Evolutionary conservation across 2,329 filamentous ascomycete genomes (phyloP), one percentile per base, ranked within the genome.

Genomic region (Colletotrichum horii): DNA sequence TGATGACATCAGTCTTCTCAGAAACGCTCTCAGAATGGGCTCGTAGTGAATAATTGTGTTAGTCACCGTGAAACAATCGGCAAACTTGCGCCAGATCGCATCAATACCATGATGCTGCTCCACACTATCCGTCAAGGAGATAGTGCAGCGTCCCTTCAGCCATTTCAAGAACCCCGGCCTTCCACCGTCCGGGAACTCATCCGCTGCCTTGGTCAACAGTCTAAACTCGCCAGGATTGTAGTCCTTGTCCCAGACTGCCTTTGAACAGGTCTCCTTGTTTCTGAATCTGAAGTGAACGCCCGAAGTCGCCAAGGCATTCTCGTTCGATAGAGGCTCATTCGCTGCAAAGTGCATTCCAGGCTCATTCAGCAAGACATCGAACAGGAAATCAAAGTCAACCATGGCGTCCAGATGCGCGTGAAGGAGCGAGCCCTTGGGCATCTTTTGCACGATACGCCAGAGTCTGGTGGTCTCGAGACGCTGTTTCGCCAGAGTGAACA

Each of bases 371-470:
- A 93, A 89, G 78, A 92, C 88, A 15, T 92, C 90, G 43, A 96
- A 88, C 7, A 96, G 85, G 86, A 91, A 96, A 80, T 94, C 92
- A 70, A 94, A 90, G 81, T 97, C 93, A 55, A 96, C 93, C 92
- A 96, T 96, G 78, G 94, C 94, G 83, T 96, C 93, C 79, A 96
- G 86, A 83, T 97, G 95, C 55, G 94, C 94, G 86, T 97, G 95
- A 71, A 96, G 85, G 32, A 96, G 86, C 9, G 93, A 89, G 15
- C 95, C 95, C 82, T 97, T 97, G 22, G 95, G 95, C 93, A 97
- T 94, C 79, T 87, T 90, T 77, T 92, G 89, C 15, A 96, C 89
- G 78, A 97, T 95, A 78, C 91, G 89, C 94, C 94, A 97, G 28
- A 97, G 87, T 80, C 92, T 92, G 22, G 94, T 96, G 78, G 88